A percentile compares a stretch with the other conserved stretches of the same genome.
phyloP scores from a whole-genome alignment of 805 yeast genomes.

The Yamadazyma endophytica region DNA sequence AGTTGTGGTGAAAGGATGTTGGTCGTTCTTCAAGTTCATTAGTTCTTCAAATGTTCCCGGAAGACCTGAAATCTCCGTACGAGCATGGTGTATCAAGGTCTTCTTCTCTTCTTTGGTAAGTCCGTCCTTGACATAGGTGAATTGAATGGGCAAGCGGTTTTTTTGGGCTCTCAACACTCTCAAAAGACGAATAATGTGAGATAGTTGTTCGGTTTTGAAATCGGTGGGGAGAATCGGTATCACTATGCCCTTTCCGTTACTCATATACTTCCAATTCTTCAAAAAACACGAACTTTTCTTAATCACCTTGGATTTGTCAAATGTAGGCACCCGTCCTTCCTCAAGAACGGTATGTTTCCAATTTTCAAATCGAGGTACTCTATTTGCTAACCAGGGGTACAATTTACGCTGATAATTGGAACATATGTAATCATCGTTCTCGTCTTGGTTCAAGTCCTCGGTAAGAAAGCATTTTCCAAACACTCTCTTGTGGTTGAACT shows the following conservation, averaged over 20 bases:
- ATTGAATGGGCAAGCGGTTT: constrained; percentile 27
- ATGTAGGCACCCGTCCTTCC: constrained; percentile 10
- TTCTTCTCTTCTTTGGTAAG: constrained; percentile 10
- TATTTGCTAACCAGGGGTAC: constrained; percentile 27
- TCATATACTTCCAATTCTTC: constrained; percentile 7
- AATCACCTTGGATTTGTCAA: constrained; percentile 2
- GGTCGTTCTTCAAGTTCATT: constrained; percentile 1
- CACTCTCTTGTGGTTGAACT: constrained; percentile 18
- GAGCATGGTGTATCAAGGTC: constrained; percentile 10
- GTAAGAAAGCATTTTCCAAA: constrained; percentile 23
- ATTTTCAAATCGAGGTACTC: constrained; percentile 18
- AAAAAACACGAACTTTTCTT: constrained; percentile 11
- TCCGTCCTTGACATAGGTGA: constrained; percentile 13
- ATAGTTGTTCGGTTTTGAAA: constrained; percentile 13
- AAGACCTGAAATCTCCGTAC: constrained; percentile 12
- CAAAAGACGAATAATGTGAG: constrained; percentile 17
- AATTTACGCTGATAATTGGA: constrained; percentile 11
- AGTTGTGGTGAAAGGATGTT: constrained; percentile 4
- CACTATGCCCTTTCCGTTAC: constrained; percentile 28
- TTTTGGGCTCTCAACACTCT: constrained; percentile 21
- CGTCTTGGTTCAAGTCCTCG: not conserved
- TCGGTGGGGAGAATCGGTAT: constrained; percentile 20
- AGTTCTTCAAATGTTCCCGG: constrained; percentile 10
- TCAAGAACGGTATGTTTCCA: constrained; percentile 12
- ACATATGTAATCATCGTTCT: constrained; percentile 9